phyloP scores from a whole-genome alignment of 371 early-diverging fungal genomes.

The Coemansia sp. region DNA sequence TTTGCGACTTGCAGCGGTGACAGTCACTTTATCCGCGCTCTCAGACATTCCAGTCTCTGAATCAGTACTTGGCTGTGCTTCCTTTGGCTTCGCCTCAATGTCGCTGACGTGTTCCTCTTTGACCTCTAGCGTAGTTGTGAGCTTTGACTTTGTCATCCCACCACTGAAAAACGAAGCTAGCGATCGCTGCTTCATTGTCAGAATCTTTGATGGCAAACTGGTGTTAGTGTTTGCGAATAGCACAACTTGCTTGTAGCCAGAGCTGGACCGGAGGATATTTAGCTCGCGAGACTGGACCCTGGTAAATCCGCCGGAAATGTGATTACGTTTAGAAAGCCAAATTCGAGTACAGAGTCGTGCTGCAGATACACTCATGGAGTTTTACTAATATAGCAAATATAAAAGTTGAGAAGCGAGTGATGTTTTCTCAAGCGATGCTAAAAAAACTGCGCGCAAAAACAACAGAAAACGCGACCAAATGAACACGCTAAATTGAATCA shows the following conservation, averaged over 20 bases:
- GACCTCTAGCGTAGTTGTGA: background rate
- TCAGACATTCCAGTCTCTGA: background rate
- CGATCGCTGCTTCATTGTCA: constrained; percentile 29
- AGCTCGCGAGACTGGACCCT: background rate
- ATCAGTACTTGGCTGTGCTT: background rate
- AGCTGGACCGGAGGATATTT: background rate
- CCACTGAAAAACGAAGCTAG: constrained; percentile 35
- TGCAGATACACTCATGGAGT: background rate
- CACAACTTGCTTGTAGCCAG: background rate
- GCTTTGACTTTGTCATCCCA: constrained; percentile 22
- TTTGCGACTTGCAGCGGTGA: background rate
- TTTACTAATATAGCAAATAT: background rate
- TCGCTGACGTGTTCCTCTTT: background rate
- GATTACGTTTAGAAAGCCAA: background rate
- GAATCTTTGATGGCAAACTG: no score
- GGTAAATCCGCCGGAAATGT: background rate
- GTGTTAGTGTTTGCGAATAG: background rate
- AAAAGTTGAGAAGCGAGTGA: background rate
- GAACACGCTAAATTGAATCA: background rate
- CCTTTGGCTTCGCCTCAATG: background rate
- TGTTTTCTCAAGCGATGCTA: background rate
- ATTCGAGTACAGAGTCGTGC: background rate
- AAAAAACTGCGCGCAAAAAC: constrained; percentile 3
- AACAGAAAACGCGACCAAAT: background rate
- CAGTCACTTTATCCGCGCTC: background rate